Percentiles rank a stretch among this genome's conserved stretches.
phyloP scores from a whole-genome alignment of 768 basidiomycete genomes.

The Ephemerocybe angulata region DNA sequence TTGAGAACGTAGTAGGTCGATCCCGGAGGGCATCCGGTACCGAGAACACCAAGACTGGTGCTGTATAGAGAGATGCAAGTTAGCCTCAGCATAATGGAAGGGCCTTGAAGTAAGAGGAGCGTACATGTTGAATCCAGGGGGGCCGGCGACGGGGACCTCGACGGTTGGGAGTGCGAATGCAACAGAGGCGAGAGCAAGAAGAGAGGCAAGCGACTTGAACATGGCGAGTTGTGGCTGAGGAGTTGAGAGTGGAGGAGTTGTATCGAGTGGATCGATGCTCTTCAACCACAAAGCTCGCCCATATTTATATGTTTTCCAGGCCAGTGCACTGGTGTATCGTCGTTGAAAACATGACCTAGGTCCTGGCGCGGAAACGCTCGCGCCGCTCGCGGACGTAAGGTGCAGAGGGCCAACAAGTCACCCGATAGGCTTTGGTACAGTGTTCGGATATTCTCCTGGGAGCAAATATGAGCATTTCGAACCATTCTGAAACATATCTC shows the following conservation, averaged over 20 bases:
- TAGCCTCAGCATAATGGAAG: background rate
- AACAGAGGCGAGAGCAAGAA: slow-evolving; percentile 3
- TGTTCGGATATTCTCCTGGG: background rate
- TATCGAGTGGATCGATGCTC: background rate
- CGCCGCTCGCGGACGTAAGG: no score
- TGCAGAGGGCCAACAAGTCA: no score
- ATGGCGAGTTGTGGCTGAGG: background rate
- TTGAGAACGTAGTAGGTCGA: slow-evolving; percentile 18
- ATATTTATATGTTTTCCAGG: no score
- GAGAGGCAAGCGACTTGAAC: background rate
- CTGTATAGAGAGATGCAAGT: background rate
- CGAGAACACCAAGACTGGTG: slow-evolving; percentile 10
- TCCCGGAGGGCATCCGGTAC: slow-evolving; percentile 11
- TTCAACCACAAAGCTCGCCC: background rate
- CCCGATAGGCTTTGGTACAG: no score
- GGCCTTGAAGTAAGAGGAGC: background rate
- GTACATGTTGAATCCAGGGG: slow-evolving; percentile 10
- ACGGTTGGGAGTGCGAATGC: background rate
- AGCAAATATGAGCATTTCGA: background rate
- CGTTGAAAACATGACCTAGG: no score
- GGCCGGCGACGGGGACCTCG: background rate
- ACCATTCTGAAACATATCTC: background rate
- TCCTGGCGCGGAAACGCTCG: no score
- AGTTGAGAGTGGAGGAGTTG: background rate
- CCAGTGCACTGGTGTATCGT: no score